A percentile compares a stretch with the other conserved stretches of the same genome.
Evolutionary conservation across 345 rosid species (phyloP).

Genomic region (Capsella bursapastoris): DNA sequence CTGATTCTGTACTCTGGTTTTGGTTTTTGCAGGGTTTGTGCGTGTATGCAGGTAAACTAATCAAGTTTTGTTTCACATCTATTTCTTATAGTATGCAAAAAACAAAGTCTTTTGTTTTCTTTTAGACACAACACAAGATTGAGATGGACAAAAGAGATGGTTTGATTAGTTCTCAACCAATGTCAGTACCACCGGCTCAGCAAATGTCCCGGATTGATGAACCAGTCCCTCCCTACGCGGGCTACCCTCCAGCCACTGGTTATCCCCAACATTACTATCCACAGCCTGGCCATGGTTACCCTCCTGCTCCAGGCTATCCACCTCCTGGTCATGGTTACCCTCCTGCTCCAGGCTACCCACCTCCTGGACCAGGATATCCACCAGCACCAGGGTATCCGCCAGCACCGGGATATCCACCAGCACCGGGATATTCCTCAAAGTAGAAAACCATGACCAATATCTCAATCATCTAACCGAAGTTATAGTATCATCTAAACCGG

Average conservation of each 20-base stretch:
- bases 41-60: slow-evolving; percentile 88
- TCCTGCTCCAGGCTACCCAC: not conserved
- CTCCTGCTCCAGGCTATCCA: slow-evolving; percentile 45
- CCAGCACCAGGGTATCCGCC: slow-evolving; percentile 8
- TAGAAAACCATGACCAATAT: slow-evolving; percentile 8
- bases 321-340: slow-evolving; percentile 44
- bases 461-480: slow-evolving; percentile 8
- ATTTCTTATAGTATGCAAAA: slow-evolving; percentile 23
- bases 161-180: slow-evolving; percentile 49
- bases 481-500: slow-evolving; percentile 6
- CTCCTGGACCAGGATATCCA: slow-evolving; percentile 39
- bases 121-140: slow-evolving; percentile 68
- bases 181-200: slow-evolving; percentile 62
- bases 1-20: slow-evolving; percentile 23
- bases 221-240: slow-evolving; percentile 51
- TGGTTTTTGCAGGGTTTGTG: slow-evolving; percentile 72
- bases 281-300: slow-evolving; percentile 42
- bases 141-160: slow-evolving; percentile 78
- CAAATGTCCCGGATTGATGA: slow-evolving; percentile 67
- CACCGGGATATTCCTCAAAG: slow-evolving; percentile 32
- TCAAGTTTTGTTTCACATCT: not conserved
- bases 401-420: slow-evolving; percentile 18
- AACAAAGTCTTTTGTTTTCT: not conserved
- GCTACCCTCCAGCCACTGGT: slow-evolving; percentile 53
- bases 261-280: slow-evolving; percentile 48